A percentile compares a stretch with the other conserved stretches of the same genome.
Conservation (phyloP, 352 stramenopile species). For the Globisporangium echinulatum region DNA sequence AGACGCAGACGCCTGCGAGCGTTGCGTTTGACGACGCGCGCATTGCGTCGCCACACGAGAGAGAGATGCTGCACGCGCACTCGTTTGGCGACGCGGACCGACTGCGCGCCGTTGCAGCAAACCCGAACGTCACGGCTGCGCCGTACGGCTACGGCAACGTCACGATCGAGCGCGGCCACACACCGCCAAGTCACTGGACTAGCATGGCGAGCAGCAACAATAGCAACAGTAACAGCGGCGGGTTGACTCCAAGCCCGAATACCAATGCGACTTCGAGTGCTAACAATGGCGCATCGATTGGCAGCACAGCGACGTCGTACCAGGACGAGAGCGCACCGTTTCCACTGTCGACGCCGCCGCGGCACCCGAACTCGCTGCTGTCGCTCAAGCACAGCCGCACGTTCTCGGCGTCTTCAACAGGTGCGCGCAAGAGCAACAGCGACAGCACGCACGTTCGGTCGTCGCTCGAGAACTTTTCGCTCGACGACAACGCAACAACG, state of each 20-base stretch:
- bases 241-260: too few relatives aligned
- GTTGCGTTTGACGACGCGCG: constrained; percentile 23
- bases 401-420: constrained; percentile 20
- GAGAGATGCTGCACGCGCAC: constrained; percentile 40
- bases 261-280: too few relatives aligned
- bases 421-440: constrained; percentile 10
- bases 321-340: constrained; percentile 40
- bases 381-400: constrained; percentile 32
- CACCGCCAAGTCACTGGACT: constrained; percentile 17
- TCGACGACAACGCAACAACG: constrained; percentile 25
- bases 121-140: constrained; percentile 62
- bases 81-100: constrained; percentile 61
- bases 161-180: constrained; percentile 33
- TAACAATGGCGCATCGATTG: constrained; percentile 22
- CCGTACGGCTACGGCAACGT: constrained; percentile 79
- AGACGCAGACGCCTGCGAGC: constrained; percentile 13
- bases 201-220: constrained; percentile 1
- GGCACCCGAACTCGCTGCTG: constrained; percentile 55
- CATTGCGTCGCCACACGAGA: constrained; percentile 11
- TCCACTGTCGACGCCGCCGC: constrained; percentile 56
- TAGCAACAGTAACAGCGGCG: too few relatives aligned
- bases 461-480: constrained; percentile 64
- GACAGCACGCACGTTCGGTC: constrained; percentile 26
- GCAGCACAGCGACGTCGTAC: constrained; percentile 19
- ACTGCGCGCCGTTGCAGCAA: constrained; percentile 31